Base-by-base conservation (phyloP, 371 early-diverging fungal genomes). In the Mucor racemosus region DNA sequence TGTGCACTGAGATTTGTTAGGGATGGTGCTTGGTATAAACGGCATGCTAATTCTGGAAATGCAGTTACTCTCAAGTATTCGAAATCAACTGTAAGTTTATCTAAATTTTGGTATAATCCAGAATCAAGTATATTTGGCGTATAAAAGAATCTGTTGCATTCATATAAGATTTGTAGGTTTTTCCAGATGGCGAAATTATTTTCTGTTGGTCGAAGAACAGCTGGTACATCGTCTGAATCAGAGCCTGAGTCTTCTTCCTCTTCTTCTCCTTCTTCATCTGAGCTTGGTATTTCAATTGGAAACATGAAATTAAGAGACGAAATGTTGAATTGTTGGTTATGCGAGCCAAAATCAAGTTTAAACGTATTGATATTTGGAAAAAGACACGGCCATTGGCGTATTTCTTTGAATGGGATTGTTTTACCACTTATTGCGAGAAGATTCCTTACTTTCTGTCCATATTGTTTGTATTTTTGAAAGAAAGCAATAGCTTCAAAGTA, bases 311-410 rank as follows among this genome's bases (percentile, higher is more conserved):
- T 21, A 31, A 53, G 31, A 21, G 31, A 53, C 14, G 53, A 53
- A 31, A 53, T 53, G 7, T 31, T 53, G 31, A 31, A 53, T 6
- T 53, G 53, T 10, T 53, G 53, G 13, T 53, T 26, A 31, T 53
- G 53, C 31, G 53, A 53, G 31, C 53, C 53, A 53, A 53, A 53
- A 31, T 53, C 53, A 53, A 53, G 53, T 21, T 53, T 53, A 14
- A 53, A 53, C 4, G 21, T 31, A 31, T 3, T 53, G 26, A 53
- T 31, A 26, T 53, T 53, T 53, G 53, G 53, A 53, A 53, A 53
- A 13, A 53, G 1, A 5, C 31, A 31, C 3, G 53, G 53, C 53
- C 53, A 53, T 31, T 53, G 53, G 10, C 53, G 53, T 53, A 53
- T 53, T 6, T 53, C 53, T 11, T 31, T 53, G 14, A 13, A 53